A percentile compares a stretch with the other conserved stretches of the same genome.
phyloP scores from a whole-genome alignment of 2,329 filamentous ascomycete genomes.

The Diplodia scrobiculata region DNA sequence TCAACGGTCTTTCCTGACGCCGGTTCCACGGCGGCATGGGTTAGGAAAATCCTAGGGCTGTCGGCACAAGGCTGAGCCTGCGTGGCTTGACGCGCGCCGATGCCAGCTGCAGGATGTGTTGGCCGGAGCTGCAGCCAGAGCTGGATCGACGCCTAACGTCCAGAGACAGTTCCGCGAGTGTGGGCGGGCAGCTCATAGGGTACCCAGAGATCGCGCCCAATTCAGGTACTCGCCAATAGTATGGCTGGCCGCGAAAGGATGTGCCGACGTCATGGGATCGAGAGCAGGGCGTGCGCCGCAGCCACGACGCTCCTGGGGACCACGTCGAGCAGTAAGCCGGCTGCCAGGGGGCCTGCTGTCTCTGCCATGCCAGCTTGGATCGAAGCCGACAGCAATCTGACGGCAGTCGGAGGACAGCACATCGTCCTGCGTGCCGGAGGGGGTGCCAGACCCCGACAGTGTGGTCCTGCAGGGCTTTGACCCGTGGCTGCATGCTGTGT shows the following conservation, averaged over 20 bases:
- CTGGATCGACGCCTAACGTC: conserved; percentile 29
- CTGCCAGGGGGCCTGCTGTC: conserved; percentile 14
- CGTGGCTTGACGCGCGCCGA: conserved; percentile 33
- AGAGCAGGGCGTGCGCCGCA: conserved; percentile 22
- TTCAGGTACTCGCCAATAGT: conserved; percentile 32
- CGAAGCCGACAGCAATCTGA: conserved; percentile 15
- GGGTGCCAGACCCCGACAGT: conserved; percentile 16
- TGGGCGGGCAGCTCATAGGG: conserved; percentile 43
- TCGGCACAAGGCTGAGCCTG: conserved; percentile 36
- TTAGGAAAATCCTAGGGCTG: conserved; percentile 25
- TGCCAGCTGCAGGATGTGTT: conserved; percentile 44
- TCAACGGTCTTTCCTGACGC: conserved; percentile 12
- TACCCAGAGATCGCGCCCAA: conserved; percentile 40
- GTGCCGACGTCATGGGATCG: conserved; percentile 20
- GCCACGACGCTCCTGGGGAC: conserved; percentile 20
- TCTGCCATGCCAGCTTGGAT: conserved; percentile 14
- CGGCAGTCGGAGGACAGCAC: conserved; percentile 27
- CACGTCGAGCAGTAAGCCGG: conserved; percentile 25
- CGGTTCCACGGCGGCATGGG: conserved; percentile 21
- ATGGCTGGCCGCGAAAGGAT: conserved; percentile 6
- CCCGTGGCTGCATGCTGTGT: conserved; percentile 13
- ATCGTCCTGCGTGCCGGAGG: conserved; percentile 20
- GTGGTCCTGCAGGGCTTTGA: conserved; percentile 12
- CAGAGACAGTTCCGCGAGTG: conserved; percentile 35
- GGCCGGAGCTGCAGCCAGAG: conserved; percentile 33